Base-by-base conservation (phyloP, 352 stramenopile genomes). In the Globisporangium parvum region DNA sequence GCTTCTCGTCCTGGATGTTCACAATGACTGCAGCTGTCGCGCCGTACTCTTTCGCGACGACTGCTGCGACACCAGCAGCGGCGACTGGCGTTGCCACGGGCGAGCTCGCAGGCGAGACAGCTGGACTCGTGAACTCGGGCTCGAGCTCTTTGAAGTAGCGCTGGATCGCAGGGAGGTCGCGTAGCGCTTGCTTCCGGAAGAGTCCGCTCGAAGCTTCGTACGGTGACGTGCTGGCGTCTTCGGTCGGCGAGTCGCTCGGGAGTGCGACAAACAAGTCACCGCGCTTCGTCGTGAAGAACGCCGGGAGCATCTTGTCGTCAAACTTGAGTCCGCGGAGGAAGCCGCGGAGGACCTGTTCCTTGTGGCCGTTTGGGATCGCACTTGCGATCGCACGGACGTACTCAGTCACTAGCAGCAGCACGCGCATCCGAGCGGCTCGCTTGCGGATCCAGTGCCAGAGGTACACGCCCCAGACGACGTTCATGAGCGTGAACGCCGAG, bases 401-500 rank as follows among this genome's bases (percentile, higher is more conserved):
- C 31, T 68, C 62, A 18, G 64, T 51, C n/a, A 68, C 57, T 6
- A 58, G 12, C 10, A 65, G 46, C 21, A 68, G 51, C 9, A 50
- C 53, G 26, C 21, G 40, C 48, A 41, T 55, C n/a, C 51, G 48
- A 20, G 56, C 35, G 40, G 21, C 53, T 3, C 60, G 66, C 15
- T 51, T 59, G 4, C 57, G 48, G 45, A 69, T 37, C 66, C 66
- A 74, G 17, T 35, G n/a, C 11, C 53, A 12, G 6, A 69, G n/a
- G 44, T 60, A 66, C 1, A 57, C 2, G 0, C 42, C 55, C 63
- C 66, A 74, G 26, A 50, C 45, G 23, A 74, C 20, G 45, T 74
- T 74, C n/a, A 69, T 14, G 10, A 71, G 20, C 26, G 66, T 67
- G 20, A 74, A 74, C 9, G 28, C 15, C 1, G 37, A 51, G n/a